These are phyloP conservation scores for Beauveria scarabaeidicola DNA, from an alignment of 2,329 filamentous ascomycete species.

Conservation along the genomic window DNA sequence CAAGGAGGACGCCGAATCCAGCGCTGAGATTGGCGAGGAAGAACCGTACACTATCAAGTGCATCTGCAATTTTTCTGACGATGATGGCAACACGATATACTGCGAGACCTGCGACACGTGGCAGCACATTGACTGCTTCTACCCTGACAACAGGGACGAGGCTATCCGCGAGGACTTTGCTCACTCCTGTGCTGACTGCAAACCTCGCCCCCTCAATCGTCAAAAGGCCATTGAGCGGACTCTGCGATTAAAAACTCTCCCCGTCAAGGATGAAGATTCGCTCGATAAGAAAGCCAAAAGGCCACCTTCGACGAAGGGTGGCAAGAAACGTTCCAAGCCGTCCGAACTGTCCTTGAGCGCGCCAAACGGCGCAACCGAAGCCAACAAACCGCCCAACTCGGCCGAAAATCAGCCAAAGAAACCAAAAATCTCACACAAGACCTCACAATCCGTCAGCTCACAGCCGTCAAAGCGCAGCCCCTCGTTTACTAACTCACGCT, in stretches of 20 bases:
- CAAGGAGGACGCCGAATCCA: conserved; percentile 34
- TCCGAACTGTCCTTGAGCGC: conserved; percentile 59
- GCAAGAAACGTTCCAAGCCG: conserved; percentile 73
- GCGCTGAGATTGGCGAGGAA: conserved; percentile 53
- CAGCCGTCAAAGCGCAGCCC: conserved; percentile 57
- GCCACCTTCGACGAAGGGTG: conserved; percentile 69
- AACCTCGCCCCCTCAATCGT: conserved; percentile 65
- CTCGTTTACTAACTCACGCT: conserved; percentile 53
- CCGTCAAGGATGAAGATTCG: conserved; percentile 34
- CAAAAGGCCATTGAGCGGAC: conserved; percentile 64
- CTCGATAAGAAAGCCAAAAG: conserved; percentile 67
- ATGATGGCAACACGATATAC: conserved; percentile 95
- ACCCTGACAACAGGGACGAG: conserved; percentile 63
- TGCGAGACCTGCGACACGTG: conserved; percentile 95
- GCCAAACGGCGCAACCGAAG: conserved; percentile 50
- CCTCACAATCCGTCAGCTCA: conserved; percentile 68
- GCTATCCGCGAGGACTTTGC: conserved; percentile 62
- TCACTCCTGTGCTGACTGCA: conserved; percentile 86
- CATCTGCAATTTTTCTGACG: conserved; percentile 87
- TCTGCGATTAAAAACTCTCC: conserved; percentile 48
- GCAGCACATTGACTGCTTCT: conserved; percentile 98
- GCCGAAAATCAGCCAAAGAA: conserved; percentile 61
- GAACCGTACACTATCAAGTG: conserved; percentile 95
- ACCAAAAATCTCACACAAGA: conserved; percentile 70
- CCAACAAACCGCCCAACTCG: conserved; percentile 37